Base-by-base conservation (phyloP, 768 basidiomycete genomes). In the Phylloporus scabripes region DNA sequence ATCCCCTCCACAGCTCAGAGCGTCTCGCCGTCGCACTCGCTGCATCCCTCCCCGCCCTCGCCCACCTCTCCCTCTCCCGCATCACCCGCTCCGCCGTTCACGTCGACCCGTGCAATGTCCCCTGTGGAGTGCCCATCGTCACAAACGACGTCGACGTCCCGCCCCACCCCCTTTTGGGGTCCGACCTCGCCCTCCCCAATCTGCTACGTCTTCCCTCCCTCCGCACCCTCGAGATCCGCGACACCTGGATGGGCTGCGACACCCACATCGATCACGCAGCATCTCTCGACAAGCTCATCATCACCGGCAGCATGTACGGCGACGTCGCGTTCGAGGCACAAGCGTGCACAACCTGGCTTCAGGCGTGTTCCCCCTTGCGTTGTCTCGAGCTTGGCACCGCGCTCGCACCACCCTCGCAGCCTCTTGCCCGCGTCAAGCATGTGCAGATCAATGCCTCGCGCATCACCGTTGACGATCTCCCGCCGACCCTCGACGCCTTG, bases 21-120 rank as follows among this genome's bases (percentile, higher is more conserved):
- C 74, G 85, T 21, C 72, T 86, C 0, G 81, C 78, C 47, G 85
- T 87, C 14, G 76, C 80, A 6, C 81, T 88, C 52, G 84, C 84
- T 0, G 77, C 80, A 2, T 77, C 79, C 1, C 64, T 80, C 4
- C 78, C 78, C 12, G 66, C 71, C 57, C 75, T 88, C 40, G 62
- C 75, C 40, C 72, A 78, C 42, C 73, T 88, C 43, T 70, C 75
- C 5, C 70, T 88, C 10, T 77, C 82, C 45, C 79, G 78, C 57
- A 76, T 88, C 57, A 77, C 81, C 14, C 82, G 85, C 46, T 87
- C 84, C 1, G 71, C 71, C 26, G 46, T 84, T n/a, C 83, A 87
- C 60, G 80, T 83, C 20, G 78, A 76, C 57, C 80, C 78, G 0
- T 68, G 67, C 21, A 57, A 60, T 17, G 60, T 60, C 38, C 67